These are phyloP conservation scores for Penicillium manginii DNA, from an alignment of 495 filamentous ascomycete species.

Conservation along the genomic window DNA sequence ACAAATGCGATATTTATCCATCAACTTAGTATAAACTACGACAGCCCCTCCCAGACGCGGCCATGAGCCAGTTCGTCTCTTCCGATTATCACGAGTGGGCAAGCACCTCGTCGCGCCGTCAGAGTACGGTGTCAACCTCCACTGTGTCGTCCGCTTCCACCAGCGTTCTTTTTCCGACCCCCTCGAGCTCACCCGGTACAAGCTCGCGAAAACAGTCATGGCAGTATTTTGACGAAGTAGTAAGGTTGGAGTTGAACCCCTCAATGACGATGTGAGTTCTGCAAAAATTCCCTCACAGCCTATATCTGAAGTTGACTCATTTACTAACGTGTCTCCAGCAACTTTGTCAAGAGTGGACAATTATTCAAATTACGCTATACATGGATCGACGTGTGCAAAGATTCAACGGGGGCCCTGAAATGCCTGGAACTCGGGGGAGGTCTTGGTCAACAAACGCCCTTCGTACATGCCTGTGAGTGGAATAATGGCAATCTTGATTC, in stretches of 20 bases:
- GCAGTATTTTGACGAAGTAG: constrained; percentile 41
- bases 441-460: constrained; percentile 43
- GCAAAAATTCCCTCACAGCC: not conserved
- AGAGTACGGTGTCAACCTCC: constrained; percentile 44
- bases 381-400: constrained; percentile 48
- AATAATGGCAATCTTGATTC: not conserved
- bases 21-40: not conserved
- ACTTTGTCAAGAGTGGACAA: constrained; percentile 44
- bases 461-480: constrained; percentile 48
- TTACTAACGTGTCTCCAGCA: constrained; percentile 23
- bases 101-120: constrained; percentile 34
- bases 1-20: not conserved
- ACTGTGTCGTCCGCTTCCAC: constrained; percentile 44
- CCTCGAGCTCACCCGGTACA: constrained; percentile 37
- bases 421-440: constrained; percentile 47
- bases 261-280: constrained; percentile 45
- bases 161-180: constrained; percentile 40
- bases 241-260: constrained; percentile 40
- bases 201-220: constrained; percentile 39
- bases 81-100: constrained; percentile 43
- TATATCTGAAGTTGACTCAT: not conserved
- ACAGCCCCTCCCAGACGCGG: constrained; percentile 4
- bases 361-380: constrained; percentile 50
- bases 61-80: constrained; percentile 33
- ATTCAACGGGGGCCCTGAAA: constrained; percentile 41